A percentile compares a stretch with the other conserved stretches of the same genome.
Evolutionary conservation across 2,329 filamentous ascomycete genomes (phyloP).

Genomic region (Diaporthe ampelina): DNA sequence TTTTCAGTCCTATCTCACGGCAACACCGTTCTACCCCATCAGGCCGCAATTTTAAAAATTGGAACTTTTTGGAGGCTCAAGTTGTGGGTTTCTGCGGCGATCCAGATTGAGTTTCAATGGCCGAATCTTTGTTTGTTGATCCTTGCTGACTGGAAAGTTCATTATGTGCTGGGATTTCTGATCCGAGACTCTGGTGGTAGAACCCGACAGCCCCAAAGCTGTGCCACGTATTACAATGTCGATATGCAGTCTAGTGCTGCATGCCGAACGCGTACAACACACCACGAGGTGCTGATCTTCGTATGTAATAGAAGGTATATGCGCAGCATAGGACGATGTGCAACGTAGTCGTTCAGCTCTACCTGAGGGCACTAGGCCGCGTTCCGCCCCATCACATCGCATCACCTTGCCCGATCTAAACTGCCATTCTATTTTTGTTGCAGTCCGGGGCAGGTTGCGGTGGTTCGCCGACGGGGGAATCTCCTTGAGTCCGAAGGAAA

Average conservation of each 20-base stretch:
- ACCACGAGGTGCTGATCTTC: conserved; percentile 4
- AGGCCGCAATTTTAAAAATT: background rate
- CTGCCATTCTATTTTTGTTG: conserved; percentile 6
- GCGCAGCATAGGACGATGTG: background rate
- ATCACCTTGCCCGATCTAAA: background rate
- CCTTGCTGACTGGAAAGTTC: background rate
- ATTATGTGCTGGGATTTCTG: background rate
- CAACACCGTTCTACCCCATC: background rate
- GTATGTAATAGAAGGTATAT: background rate
- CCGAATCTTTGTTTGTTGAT: background rate
- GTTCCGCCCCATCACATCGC: background rate
- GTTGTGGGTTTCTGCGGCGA: too few relatives aligned
- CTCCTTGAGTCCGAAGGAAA: background rate
- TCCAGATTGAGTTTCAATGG: conserved; percentile 7
- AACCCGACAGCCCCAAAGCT: background rate
- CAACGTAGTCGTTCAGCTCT: background rate
- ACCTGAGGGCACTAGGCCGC: background rate
- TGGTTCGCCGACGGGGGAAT: background rate
- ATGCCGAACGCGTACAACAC: background rate
- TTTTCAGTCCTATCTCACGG: background rate
- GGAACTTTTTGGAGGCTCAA: background rate
- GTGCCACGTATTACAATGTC: background rate
- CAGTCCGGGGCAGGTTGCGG: background rate
- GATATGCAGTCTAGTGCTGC: background rate
- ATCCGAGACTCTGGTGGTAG: background rate